Base-by-base conservation (phyloP, 306 rosid species). In the Pyrus communis region DNA sequence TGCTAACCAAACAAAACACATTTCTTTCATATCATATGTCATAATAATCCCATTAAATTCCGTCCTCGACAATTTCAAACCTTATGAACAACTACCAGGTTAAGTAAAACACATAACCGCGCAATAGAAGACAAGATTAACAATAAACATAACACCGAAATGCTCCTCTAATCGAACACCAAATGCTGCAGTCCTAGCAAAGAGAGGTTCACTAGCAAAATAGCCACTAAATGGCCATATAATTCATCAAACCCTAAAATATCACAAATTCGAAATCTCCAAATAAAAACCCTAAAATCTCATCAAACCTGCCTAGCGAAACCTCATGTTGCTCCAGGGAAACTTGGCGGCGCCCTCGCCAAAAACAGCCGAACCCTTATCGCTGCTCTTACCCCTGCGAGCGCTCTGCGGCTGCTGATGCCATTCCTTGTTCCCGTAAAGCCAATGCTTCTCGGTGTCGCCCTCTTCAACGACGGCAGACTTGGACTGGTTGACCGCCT, bases 241-340 rank as follows among this genome's bases (percentile, higher is more conserved):
- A 21, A n/a, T 38, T 22, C 18, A 31, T 7, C 55, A 35, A 66
- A 61, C 52, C 11, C 11, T 58, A 61, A 40, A 7, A 18, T 5
- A n/a, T 1, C 43, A 75, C 9, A 83, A 3, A 9, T 69, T 70
- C 7, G 45, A 86, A 59, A 28, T 35, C 35, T n/a, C 51, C n/a
- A 28, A 28, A 51, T 49, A 49, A 66, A 9, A 66, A 33, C 35
- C 23, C 43, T 8, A 64, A 59, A 74, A 42, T 55, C 35, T 25
- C 55, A 2, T 68, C 22, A 40, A 67, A 82, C 43, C 72, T 78
- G 86, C 82, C 90, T 80, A 77, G 45, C 79, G 87, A 76, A 89
- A 78, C 84, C 84, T 87, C 92, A 93, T 91, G 80, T 80, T 85
- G 61, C 86, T 86, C 98, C 96, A 93, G 0, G 98, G 98, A 69